Evolutionary conservation across 2,329 filamentous ascomycete genomes (phyloP), one percentile per base, ranked within the genome.

Genomic region (Penicillium paneum): DNA sequence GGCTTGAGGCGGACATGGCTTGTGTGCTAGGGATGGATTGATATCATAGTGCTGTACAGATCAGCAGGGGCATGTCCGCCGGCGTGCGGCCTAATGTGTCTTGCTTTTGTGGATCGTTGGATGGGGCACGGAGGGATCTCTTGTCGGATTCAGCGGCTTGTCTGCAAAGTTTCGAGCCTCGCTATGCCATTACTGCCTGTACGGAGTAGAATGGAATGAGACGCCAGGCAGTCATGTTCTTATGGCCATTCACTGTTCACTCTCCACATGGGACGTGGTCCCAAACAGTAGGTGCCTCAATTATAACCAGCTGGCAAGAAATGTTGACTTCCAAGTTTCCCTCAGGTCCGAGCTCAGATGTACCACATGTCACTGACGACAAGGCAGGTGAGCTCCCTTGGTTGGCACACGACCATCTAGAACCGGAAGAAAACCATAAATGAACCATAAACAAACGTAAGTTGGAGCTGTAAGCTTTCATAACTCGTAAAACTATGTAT

Each of bases 401-500:
- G n/a, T 29, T n/a, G 17, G 26, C 11, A 39, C 3, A 29, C 12
- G 39, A 44, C 29, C 31, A 42, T 45, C 21, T 29, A 24, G 43
- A 46, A 32, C 29, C 26, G 17, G 43, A 52, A 31, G 49, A 13
- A 46, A n/a, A 21, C 19, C 13, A 26, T 43, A 29, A 11, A 49
- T 35, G 21, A 44, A 45, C n/a, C 15, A 42, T 42, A 21, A 24
- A 35, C 13, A 40, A 21, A 50, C 47, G 29, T 21, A 49, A 35
- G 49, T 46, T 53, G 46, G 19, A 31, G 41, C 24, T 48, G 42
- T 50, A 43, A 12, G 45, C 19, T 50, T 59, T 61, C 53, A 57
- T 58, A 39, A 55, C 49, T 60, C 55, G 55, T 58, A 52, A 61
- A 54, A 42, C 48, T 53, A 42, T 56, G 52, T 52, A 54, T 53